phyloP scores from a whole-genome alignment of 2,329 filamentous ascomycete genomes.

The Fusarium scirpi region DNA sequence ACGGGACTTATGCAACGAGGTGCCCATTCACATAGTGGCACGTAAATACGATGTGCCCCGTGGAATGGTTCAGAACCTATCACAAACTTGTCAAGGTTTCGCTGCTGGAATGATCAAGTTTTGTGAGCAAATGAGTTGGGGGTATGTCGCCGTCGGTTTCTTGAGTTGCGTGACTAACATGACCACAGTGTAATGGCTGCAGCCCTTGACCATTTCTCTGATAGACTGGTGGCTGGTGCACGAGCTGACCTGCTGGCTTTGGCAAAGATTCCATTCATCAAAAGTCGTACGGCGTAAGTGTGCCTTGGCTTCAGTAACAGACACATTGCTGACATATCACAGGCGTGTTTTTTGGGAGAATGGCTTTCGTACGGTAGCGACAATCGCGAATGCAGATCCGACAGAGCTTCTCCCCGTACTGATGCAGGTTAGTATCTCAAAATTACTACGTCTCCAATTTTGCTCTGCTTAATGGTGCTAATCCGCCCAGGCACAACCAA shows the following conservation, averaged over 20 bases:
- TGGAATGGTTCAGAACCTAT: constrained; percentile 77
- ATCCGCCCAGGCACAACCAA: constrained; percentile 69
- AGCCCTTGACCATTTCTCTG: constrained; percentile 80
- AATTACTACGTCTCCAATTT: not conserved
- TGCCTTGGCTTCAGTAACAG: not conserved
- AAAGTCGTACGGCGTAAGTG: constrained; percentile 76
- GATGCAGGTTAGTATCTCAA: constrained; percentile 67
- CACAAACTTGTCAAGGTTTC: constrained; percentile 82
- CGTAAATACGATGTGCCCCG: constrained; percentile 77
- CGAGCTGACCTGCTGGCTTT: constrained; percentile 77
- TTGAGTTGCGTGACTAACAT: constrained; percentile 24
- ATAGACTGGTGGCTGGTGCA: constrained; percentile 78
- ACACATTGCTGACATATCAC: constrained; percentile 11
- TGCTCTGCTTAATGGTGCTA: not conserved
- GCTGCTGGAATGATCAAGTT: constrained; percentile 84
- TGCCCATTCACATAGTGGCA: constrained; percentile 76
- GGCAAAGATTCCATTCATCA: constrained; percentile 79
- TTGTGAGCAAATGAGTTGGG: constrained; percentile 81
- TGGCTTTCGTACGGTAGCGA: constrained; percentile 75
- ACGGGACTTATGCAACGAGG: constrained; percentile 82
- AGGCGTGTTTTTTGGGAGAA: constrained; percentile 78
- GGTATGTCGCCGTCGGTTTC: constrained; percentile 53
- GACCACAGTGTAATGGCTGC: constrained; percentile 71
- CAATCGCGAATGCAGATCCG: constrained; percentile 76
- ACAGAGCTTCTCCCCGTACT: constrained; percentile 77